Conservation (phyloP, 1,284 basidiomycete genomes). For the Ustilago cynodontis region DNA sequence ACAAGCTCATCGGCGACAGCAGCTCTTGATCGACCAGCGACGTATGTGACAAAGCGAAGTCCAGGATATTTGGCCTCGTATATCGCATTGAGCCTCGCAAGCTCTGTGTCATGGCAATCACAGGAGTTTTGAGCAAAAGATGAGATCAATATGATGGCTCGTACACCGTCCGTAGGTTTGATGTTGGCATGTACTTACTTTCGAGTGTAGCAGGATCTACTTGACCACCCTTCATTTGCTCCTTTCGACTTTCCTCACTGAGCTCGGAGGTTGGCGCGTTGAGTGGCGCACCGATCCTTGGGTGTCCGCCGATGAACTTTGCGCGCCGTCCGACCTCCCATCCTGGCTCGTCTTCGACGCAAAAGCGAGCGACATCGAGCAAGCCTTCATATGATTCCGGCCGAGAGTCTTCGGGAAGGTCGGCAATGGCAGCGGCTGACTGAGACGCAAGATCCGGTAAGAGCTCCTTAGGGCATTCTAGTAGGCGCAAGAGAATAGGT, state of each 20-base stretch:
- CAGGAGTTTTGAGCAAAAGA: not conserved
- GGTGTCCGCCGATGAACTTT: slow-evolving; percentile 59
- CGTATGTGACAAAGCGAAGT: slow-evolving; percentile 66
- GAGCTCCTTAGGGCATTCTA: slow-evolving; percentile 45
- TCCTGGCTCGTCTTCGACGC: slow-evolving; percentile 68
- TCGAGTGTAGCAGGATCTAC: slow-evolving; percentile 53
- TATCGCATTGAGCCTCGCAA: slow-evolving; percentile 57
- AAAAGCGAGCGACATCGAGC: slow-evolving; percentile 67
- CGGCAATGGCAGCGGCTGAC: slow-evolving; percentile 57
- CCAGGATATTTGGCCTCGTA: slow-evolving; percentile 65
- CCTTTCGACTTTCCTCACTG: slow-evolving; percentile 56
- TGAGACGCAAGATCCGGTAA: slow-evolving; percentile 49
- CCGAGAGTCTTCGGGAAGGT: slow-evolving; percentile 60
- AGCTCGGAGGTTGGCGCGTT: slow-evolving; percentile 44
- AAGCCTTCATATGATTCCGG: slow-evolving; percentile 67
- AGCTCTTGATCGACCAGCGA: slow-evolving; percentile 73
- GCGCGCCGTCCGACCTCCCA: slow-evolving; percentile 51
- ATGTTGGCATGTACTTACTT: slow-evolving; percentile 24
- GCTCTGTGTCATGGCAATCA: slow-evolving; percentile 18
- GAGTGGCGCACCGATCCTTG: slow-evolving; percentile 56
- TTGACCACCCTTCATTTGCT: slow-evolving; percentile 56
- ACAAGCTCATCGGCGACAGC: slow-evolving; percentile 56
- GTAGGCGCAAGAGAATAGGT: slow-evolving; percentile 52
- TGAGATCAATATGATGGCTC: not conserved
- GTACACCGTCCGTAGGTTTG: not conserved